Percentiles rank a stretch among this genome's conserved stretches.
phyloP scores from a whole-genome alignment of 805 yeast genomes.

The Wickerhamiella nectarea region DNA sequence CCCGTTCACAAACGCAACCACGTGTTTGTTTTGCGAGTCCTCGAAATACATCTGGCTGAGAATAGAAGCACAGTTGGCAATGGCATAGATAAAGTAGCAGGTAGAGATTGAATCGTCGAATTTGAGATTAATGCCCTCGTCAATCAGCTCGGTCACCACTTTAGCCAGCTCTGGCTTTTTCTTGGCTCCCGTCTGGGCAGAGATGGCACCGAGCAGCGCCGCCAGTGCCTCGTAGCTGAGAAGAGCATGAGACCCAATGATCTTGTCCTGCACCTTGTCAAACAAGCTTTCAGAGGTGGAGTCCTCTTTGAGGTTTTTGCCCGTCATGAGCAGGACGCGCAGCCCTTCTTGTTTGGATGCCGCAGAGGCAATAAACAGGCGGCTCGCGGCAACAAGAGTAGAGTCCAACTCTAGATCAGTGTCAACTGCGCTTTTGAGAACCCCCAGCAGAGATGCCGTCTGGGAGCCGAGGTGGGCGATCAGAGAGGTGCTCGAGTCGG shows the following conservation, averaged over 20 bases:
- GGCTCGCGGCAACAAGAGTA: conserved; percentile 6
- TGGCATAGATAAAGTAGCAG: conserved; percentile 5
- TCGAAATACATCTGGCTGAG: conserved; percentile 3
- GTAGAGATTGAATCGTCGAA: conserved; percentile 7
- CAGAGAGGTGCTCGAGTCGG: conserved; percentile 39
- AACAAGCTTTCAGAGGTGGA: conserved; percentile 17
- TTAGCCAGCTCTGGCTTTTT: conserved; percentile 1
- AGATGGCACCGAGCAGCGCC: conserved; percentile 13
- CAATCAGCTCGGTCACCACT: not conserved
- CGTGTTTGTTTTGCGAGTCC: not conserved
- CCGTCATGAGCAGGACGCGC: conserved; percentile 25
- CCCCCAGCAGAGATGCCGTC: conserved; percentile 42
- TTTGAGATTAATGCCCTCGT: conserved; percentile 1
- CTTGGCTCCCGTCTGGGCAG: not conserved
- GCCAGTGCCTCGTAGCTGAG: conserved; percentile 10
- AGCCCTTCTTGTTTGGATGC: conserved; percentile 28
- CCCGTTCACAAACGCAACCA: not conserved
- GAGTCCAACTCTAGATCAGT: conserved; percentile 27
- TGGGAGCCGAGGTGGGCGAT: conserved; percentile 66
- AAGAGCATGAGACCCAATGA: conserved; percentile 2
- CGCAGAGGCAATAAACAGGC: conserved; percentile 8
- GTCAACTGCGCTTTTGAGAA: conserved; percentile 47
- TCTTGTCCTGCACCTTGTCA: conserved; percentile 20
- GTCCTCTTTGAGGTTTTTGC: conserved; percentile 21
- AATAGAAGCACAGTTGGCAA: not conserved